Evolutionary conservation across 23 red algal species (phyloP).

Genomic region (Gracilaria gracilis): DNA sequence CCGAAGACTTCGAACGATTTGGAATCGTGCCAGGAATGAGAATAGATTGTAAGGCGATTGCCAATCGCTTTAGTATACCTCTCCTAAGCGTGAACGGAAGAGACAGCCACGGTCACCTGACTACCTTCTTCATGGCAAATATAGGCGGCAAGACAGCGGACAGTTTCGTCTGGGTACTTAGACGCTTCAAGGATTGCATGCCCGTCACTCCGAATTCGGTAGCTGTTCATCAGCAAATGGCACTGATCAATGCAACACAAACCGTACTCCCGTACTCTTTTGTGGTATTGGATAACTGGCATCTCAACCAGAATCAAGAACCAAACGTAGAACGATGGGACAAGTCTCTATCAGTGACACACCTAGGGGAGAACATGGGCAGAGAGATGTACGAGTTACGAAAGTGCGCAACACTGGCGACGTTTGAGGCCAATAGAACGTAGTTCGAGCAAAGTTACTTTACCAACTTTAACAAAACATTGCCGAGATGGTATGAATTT

Average conservation of each 20-base stretch:
- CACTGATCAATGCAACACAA: neutral
- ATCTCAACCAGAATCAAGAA: no score
- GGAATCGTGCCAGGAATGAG: neutral
- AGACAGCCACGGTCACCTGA: no score
- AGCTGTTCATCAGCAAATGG: neutral
- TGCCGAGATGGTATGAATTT: slow-evolving; percentile 29
- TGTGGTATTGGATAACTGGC: no score
- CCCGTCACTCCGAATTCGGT: neutral
- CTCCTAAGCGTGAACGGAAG: no score
- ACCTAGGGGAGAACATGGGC: neutral
- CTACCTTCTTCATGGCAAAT: no score
- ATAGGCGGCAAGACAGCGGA: neutral
- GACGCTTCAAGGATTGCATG: neutral
- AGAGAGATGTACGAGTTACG: neutral
- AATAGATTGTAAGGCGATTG: neutral
- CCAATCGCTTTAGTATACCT: no score
- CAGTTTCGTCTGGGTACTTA: neutral
- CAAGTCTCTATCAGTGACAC: neutral
- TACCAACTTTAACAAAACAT: neutral
- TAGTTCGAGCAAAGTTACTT: neutral
- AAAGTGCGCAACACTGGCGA: neutral
- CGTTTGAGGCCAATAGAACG: neutral
- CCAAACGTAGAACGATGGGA: neutral
- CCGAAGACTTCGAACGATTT: neutral
- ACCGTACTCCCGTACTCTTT: no score